Conservation (phyloP, 1,284 basidiomycete species). For the Cutaneotrichosporon daszewskae region DNA sequence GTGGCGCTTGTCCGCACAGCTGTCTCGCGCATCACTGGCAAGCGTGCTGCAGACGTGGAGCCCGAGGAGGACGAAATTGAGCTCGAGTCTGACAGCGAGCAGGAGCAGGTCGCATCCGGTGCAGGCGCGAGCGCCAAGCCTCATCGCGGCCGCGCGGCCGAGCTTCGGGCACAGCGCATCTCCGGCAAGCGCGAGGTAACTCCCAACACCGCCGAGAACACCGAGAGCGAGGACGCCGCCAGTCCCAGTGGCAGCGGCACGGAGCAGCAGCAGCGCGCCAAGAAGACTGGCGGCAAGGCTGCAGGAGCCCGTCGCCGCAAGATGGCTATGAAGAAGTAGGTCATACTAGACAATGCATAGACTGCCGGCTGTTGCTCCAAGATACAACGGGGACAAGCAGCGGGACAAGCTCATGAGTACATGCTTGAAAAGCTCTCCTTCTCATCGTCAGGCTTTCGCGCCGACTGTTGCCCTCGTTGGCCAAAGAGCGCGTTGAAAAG, state of each 20-base stretch:
- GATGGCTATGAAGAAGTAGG: constrained; percentile 37
- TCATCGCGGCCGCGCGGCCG: constrained; percentile 9
- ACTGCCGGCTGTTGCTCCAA: no score
- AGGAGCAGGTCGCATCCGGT: constrained; percentile 5
- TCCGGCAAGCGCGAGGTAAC: constrained; percentile 2
- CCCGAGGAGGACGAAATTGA: constrained; percentile 12
- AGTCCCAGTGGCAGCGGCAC: constrained; percentile 1
- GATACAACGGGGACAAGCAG: no score
- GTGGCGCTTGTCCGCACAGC: constrained; percentile 19
- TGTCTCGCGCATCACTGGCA: constrained; percentile 13
- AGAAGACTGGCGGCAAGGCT: constrained; percentile 37
- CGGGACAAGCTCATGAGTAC: no score
- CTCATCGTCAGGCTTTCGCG: constrained; percentile 28
- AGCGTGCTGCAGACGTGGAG: constrained; percentile 15
- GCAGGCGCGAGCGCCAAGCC: constrained; percentile 1
- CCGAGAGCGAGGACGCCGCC: not conserved
- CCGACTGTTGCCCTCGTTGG: not conserved
- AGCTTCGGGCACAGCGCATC: constrained; percentile 15
- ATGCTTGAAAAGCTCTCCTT: constrained; percentile 13
- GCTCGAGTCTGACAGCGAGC: constrained; percentile 12
- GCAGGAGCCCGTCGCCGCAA: constrained; percentile 40
- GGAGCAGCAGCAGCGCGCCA: constrained; percentile 23
- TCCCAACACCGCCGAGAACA: not conserved
- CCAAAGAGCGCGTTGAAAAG: constrained; percentile 19
- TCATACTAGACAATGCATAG: not conserved